These are phyloP conservation scores for Ceratobasidium sp. DNA, from an alignment of 1,284 basidiomycete species.

Conservation along the genomic window DNA sequence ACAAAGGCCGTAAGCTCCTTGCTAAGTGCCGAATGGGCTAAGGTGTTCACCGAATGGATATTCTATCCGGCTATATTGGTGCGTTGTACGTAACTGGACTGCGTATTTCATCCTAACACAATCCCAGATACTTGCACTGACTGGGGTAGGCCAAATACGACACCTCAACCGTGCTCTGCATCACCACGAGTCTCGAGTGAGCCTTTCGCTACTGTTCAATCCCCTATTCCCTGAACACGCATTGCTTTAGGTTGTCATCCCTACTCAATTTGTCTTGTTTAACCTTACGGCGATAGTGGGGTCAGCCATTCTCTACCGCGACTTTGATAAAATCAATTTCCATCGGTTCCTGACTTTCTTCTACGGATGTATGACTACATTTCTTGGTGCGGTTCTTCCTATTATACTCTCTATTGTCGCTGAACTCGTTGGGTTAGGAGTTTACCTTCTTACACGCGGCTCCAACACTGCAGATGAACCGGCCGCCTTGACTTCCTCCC, in stretches of 20 bases:
- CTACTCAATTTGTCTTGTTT: conserved; percentile 93
- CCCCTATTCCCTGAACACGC: neutral
- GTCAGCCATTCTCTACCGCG: conserved; percentile 91
- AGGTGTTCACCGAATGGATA: conserved; percentile 77
- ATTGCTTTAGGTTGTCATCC: conserved; percentile 77
- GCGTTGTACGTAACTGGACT: conserved; percentile 41
- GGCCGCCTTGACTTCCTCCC: neutral
- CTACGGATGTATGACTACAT: conserved; percentile 83
- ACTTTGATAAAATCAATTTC: conserved; percentile 82
- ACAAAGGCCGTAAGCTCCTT: conserved; percentile 93
- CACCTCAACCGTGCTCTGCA: conserved; percentile 31
- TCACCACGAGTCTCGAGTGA: conserved; percentile 30
- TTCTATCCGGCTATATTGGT: conserved; percentile 78
- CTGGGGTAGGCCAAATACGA: conserved; percentile 88
- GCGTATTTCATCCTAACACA: conserved; percentile 44
- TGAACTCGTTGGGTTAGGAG: conserved; percentile 55
- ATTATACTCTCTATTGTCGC: conserved; percentile 47
- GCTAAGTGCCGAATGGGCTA: conserved; percentile 75
- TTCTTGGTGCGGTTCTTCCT: conserved; percentile 55
- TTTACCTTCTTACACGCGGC: conserved; percentile 62
- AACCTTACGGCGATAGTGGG: conserved; percentile 89
- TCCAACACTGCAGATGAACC: conserved; percentile 19
- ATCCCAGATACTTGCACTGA: conserved; percentile 72
- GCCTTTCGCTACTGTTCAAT: conserved; percentile 8
- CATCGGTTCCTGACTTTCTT: conserved; percentile 87